Percentiles rank a stretch among this genome's conserved stretches.
Conservation (phyloP, 306 rosid genomes). For the Spatholobus suberectus region DNA sequence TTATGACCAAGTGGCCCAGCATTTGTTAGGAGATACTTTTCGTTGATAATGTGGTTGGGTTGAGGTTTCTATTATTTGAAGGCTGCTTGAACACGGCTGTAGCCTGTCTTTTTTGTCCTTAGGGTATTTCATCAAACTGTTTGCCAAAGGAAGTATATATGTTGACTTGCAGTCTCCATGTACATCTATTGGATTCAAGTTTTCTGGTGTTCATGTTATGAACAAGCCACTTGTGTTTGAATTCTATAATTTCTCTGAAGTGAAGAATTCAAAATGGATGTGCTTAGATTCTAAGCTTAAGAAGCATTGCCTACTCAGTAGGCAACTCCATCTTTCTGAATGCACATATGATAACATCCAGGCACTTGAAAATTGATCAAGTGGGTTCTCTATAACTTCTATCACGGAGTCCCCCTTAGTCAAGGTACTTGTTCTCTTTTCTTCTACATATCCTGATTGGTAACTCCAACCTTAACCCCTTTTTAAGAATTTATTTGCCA, state of each 20-base stretch:
- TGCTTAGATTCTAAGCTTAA: slow-evolving; percentile 68
- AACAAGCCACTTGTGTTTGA: slow-evolving; percentile 81
- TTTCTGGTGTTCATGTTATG: slow-evolving; percentile 60
- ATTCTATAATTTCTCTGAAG: slow-evolving; percentile 67
- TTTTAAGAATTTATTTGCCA: slow-evolving; percentile 4
- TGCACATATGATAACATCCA: slow-evolving; percentile 92
- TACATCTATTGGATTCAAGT: slow-evolving; percentile 83
- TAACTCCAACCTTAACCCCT: background rate
- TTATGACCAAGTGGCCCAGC: slow-evolving; percentile 75
- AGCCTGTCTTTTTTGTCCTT: slow-evolving; percentile 63
- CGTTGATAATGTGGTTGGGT: slow-evolving; percentile 85
- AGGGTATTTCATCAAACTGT: slow-evolving; percentile 60
- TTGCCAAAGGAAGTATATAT: slow-evolving; percentile 53
- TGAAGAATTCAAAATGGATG: slow-evolving; percentile 73
- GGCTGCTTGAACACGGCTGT: slow-evolving; percentile 81
- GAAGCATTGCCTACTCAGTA: slow-evolving; percentile 71
- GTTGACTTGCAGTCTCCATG: slow-evolving; percentile 69
- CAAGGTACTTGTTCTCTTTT: slow-evolving; percentile 61
- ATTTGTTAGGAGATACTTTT: slow-evolving; percentile 87
- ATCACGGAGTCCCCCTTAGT: slow-evolving; percentile 43
- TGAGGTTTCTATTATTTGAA: slow-evolving; percentile 82
- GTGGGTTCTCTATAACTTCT: slow-evolving; percentile 46
- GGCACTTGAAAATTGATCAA: slow-evolving; percentile 69
- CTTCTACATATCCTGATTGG: slow-evolving; percentile 7
- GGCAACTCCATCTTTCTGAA: slow-evolving; percentile 77